Evolutionary conservation across 2,329 filamentous ascomycete genomes (phyloP).

Genomic region (Gnomoniopsis sp.): DNA sequence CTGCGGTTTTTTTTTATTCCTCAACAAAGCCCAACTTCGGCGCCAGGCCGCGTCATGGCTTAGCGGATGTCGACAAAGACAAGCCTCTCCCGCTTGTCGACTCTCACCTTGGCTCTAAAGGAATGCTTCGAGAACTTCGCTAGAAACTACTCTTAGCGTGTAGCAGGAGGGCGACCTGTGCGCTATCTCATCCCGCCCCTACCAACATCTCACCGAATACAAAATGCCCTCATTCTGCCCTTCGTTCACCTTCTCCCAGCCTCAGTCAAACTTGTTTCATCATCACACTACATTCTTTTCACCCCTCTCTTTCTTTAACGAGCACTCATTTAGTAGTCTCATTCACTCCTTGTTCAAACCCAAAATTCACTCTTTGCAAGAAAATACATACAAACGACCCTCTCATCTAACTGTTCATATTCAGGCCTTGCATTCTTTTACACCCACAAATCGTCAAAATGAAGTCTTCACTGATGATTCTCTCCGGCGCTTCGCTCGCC

Average conservation of each 20-base stretch:
- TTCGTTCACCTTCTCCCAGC: constrained; percentile 1
- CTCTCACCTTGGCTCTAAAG: background rate
- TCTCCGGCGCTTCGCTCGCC: constrained; percentile 43
- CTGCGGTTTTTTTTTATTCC: background rate
- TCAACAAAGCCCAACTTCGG: background rate
- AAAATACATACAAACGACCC: background rate
- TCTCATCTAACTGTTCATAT: constrained; percentile 4
- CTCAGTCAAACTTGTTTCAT: background rate
- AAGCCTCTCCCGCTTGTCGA: background rate
- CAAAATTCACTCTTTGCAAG: background rate
- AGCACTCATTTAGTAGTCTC: background rate
- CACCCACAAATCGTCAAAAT: constrained; percentile 33
- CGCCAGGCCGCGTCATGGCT: background rate
- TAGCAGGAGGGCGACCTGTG: constrained; percentile 3
- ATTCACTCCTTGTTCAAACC: background rate
- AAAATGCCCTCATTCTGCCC: background rate
- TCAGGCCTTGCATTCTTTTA: background rate
- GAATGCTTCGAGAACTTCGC: background rate
- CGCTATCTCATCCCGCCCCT: constrained; percentile 4
- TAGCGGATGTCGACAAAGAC: background rate
- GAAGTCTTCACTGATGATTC: constrained; percentile 45
- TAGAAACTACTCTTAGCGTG: background rate
- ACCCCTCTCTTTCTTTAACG: background rate
- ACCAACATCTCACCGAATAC: background rate
- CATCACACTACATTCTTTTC: background rate